Base-by-base conservation (phyloP, 441 rosid genomes). In the Gossypium gossypioides region DNA sequence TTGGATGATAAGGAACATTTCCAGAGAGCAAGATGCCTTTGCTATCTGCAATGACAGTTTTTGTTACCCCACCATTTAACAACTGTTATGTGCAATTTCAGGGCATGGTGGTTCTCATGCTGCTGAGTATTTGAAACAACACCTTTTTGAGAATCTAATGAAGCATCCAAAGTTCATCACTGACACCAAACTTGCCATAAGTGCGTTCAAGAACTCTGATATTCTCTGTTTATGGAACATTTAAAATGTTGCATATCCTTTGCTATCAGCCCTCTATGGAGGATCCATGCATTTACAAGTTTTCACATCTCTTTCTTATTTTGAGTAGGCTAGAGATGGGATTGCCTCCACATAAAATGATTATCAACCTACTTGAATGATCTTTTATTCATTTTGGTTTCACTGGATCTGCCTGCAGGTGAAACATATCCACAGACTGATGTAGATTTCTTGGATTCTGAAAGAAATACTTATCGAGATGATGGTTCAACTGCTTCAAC, bases 51-150 rank as follows among this genome's bases (percentile, higher is more conserved):
- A 52, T 59, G 65, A 34, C 5, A 10, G 21, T 63, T 73, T 24
- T n/a, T 25, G 8, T 48, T 24, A 3, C 40, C 56, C 8, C 22
- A 0, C 12, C 21, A 13, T 48, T 32, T 5, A 24, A 65, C 60
- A 21, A 51, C 7, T n/a, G 8, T 59, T 4, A 25, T 10, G 48
- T 57, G 16, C n/a, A 21, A 60, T 79, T 72, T 24, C 90, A 96
- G 99, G 99, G 69, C 99, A 96, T 82, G 99, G 97, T 72, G 98
- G 98, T 75, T 90, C 97, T 74, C 97, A 88, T 57, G 99, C 99
- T 75, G 95, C 98, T 64, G 96, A 91, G 81, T 93, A 86, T 85
- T 84, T 96, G 82, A 96, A 91, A 87, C 84, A 85, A 74, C 96
- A 93, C 80, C 91, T 96, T 68, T 91, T 96, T 86, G 88, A 85